phyloP scores from a whole-genome alignment of 129 eudicot genomes.

The Artemisia tridentata region DNA sequence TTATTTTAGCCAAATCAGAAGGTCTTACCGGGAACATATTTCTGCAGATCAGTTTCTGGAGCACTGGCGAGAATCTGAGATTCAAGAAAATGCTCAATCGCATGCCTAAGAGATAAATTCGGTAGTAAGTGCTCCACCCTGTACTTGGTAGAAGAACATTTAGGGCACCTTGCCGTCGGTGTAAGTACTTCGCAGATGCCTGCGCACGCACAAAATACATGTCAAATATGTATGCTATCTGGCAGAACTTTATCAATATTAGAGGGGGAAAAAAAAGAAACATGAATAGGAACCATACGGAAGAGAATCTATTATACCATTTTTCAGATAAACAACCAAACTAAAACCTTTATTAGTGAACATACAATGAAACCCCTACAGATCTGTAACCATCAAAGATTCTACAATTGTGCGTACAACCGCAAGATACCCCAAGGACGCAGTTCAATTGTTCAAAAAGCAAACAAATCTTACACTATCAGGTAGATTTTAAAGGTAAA shows the following conservation, averaged over 20 bases:
- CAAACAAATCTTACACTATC: too few species aligned
- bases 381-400: too few species aligned
- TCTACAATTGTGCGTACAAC: too few species aligned
- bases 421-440: too few species aligned
- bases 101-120: slow-evolving; percentile 79
- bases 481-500: too few species aligned
- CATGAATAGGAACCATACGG: too few species aligned
- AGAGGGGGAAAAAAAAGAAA: too few species aligned
- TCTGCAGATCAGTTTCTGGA: slow-evolving; percentile 53
- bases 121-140: slow-evolving; percentile 70
- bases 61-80: slow-evolving; percentile 51
- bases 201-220: slow-evolving; percentile 25
- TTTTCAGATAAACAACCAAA: too few species aligned
- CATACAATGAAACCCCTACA: too few species aligned
- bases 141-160: slow-evolving; percentile 63
- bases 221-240: slow-evolving; percentile 11
- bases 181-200: slow-evolving; percentile 68
- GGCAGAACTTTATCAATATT: background rate
- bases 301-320: too few species aligned
- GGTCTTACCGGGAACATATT: slow-evolving; percentile 73
- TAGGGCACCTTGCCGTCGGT: slow-evolving; percentile 62
- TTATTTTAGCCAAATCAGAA: background rate
- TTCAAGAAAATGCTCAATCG: slow-evolving; percentile 79
- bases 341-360: too few species aligned
- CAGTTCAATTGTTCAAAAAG: too few species aligned